Base-by-base conservation (phyloP, 2,329 filamentous ascomycete species). In the Penicillium expansum region DNA sequence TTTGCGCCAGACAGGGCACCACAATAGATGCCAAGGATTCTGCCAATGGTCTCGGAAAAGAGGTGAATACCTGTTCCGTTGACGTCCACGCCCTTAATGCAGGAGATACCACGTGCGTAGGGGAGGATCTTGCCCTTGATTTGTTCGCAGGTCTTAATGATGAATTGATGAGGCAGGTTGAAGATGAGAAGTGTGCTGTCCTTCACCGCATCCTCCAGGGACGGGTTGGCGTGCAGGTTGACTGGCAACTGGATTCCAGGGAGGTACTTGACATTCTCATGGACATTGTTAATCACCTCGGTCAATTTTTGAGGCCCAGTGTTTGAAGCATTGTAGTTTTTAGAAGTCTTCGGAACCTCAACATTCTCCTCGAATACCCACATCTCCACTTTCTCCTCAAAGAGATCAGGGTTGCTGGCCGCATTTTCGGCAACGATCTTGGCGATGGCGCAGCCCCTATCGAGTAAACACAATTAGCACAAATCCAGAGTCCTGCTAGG, bases 211-310 rank as follows among this genome's bases (percentile, higher is more conserved):
- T 92, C 90, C 57, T 74, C 73, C 45, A 77, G 79, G 11, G 73
- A 76, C 13, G 75, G 75, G 57, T 77, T 77, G 55, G 75, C 75
- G 55, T 71, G 71, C 35, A 77, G 61, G 74, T 99, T 99, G 59
- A 80, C 69, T 4, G 94, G 94, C 2, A 99, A 84, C 32, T 83
- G 79, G 71, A 99, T 90, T 67, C 86, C 86, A n/a, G 93, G 91
- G 10, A 99, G 88, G 79, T 99, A 99, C 78, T 97, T 99, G 79
- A 96, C 83, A 76, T 99, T 99, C 80, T 99, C 94, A 79, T 97
- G 92, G 69, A 89, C 79, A 43, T 82, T 84, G 81, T 99, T 99
- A 84, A 99, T 96, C 67, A 99, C 77, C 50, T 85, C 76, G 8
- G 94, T 96, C 74, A 99, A 87, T 79, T 96, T 96, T 74, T 94